A percentile compares a stretch with the other conserved stretches of the same genome.
Evolutionary conservation across 306 rosid genomes (phyloP).

Genomic region (Vigna angularis): DNA sequence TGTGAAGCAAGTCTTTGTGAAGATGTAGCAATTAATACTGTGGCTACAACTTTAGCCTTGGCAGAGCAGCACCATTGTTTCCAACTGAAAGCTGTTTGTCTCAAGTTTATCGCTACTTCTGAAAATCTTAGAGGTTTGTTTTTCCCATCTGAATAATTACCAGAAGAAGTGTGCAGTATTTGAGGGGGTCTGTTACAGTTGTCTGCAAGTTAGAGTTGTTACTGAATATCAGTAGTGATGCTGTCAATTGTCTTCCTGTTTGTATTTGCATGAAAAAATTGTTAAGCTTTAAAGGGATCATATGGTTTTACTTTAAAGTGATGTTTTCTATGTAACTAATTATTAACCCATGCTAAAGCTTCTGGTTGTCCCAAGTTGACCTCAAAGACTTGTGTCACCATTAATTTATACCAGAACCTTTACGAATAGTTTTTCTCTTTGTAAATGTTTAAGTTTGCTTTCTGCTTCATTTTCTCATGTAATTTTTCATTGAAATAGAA

Average conservation of each 20-base stretch:
- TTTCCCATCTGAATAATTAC: constrained; percentile 19
- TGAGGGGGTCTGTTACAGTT: not conserved
- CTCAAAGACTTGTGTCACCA: not conserved
- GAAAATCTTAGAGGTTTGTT: constrained; percentile 79
- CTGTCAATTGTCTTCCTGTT: constrained; percentile 17
- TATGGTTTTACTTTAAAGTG: not conserved
- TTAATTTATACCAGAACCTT: constrained; percentile 19
- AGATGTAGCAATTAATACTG: constrained; percentile 82
- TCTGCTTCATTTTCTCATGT: constrained; percentile 24
- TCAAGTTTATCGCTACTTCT: constrained; percentile 73
- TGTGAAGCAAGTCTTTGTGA: constrained; percentile 74
- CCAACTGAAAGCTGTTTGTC: constrained; percentile 89
- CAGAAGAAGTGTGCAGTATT: not conserved
- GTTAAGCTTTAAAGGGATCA: constrained; percentile 16
- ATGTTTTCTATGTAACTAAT: not conserved
- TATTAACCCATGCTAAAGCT: constrained; percentile 15
- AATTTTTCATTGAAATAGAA: not conserved
- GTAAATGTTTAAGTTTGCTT: not conserved
- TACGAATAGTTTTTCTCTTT: constrained; percentile 1
- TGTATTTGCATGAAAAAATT: constrained; percentile 26
- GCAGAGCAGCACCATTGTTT: constrained; percentile 94
- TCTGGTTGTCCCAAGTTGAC: constrained; percentile 10
- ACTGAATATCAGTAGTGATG: constrained; percentile 4
- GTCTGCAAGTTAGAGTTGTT: not conserved
- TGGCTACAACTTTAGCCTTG: constrained; percentile 86